Evolutionary conservation across 2,329 filamentous ascomycete genomes (phyloP), one percentile per base, ranked within the genome.

Genomic region (Sclerotinia borealis): DNA sequence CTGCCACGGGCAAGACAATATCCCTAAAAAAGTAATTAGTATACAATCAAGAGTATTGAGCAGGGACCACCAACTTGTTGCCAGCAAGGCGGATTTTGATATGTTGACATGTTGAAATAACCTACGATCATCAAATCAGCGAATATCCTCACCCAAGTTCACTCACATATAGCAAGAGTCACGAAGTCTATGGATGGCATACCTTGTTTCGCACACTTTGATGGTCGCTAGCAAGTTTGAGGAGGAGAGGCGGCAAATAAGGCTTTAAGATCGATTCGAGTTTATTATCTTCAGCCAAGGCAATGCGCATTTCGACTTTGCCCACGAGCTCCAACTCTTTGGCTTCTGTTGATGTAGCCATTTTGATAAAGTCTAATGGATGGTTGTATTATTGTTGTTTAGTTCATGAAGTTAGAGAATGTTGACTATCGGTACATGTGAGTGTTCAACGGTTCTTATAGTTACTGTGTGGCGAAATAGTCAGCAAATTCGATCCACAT

Each of bases 221-320:
- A 76, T 93, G 85, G 29, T 92, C 89, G 54, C 93, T 97, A 37
- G 83, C 87, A 37, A 96, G 86, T 75, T 98, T 98, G 64, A 97
- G 81, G 3, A 99, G 83, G 13, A 98, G 78, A 0, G 93, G 89
- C 4, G 90, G 80, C 31, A 99, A 81, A 73, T 93, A 97, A 48
- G 84, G 87, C 71, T 89, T 86, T 22, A 99, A 81, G 19, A 95
- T 80, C 29, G 86, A 79, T 74, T 93, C 86, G 1, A 99, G 84
- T 77, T 93, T 96, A 67, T 85, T 81, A 74, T 97, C 93, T 59
- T 92, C 88, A 70, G 93, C 89, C 59, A 93, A 85, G 34, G 85
- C 89, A 19, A 86, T 75, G 17, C 71, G 74, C 71, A 97, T 95
- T 67, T 88, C 92, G 51, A 96, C 89, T 73, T 91, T 93, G 72